A percentile compares a stretch with the other conserved stretches of the same genome.
Evolutionary conservation across 768 basidiomycete genomes (phyloP).

Genomic region (Strobilomyces confusus): DNA sequence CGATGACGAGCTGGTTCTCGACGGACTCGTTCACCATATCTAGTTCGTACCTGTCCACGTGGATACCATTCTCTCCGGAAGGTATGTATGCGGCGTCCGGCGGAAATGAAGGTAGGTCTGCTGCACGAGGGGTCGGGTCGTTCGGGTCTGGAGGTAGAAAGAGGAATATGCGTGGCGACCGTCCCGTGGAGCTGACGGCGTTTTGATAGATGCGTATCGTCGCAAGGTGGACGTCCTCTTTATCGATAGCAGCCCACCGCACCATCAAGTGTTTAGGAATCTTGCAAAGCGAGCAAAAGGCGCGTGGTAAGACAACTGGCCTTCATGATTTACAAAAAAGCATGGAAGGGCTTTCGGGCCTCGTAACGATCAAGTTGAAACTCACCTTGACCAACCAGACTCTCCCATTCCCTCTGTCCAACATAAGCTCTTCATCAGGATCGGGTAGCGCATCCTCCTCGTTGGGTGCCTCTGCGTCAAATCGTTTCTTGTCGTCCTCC

Average conservation of each 20-base stretch:
- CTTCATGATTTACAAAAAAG: not conserved
- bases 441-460: conserved; percentile 71
- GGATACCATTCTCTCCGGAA: conserved; percentile 26
- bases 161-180: conserved; percentile 59
- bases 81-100: conserved; percentile 30
- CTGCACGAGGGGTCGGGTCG: conserved; percentile 35
- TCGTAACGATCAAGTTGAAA: not conserved
- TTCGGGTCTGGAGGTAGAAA: conserved; percentile 57
- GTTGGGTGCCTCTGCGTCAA: conserved; percentile 47
- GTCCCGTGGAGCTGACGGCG: conserved; percentile 39
- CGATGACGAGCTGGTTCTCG: conserved; percentile 76
- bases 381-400: conserved; percentile 86
- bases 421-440: conserved; percentile 79
- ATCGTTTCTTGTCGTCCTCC: conserved; percentile 72
- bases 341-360: not conserved
- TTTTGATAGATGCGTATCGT: conserved; percentile 76
- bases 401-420: conserved; percentile 67
- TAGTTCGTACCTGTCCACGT: conserved; percentile 73
- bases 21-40: conserved; percentile 83
- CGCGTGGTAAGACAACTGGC: not conserved
- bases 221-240: conserved; percentile 77
- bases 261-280: conserved; percentile 86
- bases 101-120: conserved; percentile 24
- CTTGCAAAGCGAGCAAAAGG: conserved; percentile 37
- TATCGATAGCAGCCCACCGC: conserved; percentile 73